Conservation (phyloP, 495 filamentous ascomycete genomes). For the Ramalina intermedia region DNA sequence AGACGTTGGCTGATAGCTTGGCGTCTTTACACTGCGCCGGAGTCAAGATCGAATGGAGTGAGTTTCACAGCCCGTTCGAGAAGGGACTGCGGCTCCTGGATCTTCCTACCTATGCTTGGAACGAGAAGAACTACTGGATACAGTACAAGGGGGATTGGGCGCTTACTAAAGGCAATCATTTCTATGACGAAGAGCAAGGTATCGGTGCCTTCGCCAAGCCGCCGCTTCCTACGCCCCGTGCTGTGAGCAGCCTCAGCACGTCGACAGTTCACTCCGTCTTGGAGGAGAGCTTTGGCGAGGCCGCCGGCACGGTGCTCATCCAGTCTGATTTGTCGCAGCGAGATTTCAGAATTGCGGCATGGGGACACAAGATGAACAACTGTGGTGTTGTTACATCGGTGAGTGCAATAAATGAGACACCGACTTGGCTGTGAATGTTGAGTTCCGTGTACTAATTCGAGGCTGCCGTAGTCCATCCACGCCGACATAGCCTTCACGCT, state of each 20-base stretch:
- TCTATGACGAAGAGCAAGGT: too few species aligned
- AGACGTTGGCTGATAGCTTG: constrained; percentile 37
- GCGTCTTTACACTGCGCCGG: constrained; percentile 41
- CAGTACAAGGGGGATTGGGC: constrained; percentile 23
- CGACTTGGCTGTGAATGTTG: too few species aligned
- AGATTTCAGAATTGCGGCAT: background rate
- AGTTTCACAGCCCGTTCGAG: constrained; percentile 47
- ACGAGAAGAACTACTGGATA: constrained; percentile 30
- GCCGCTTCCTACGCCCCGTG: too few species aligned
- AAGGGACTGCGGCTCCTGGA: constrained; percentile 36
- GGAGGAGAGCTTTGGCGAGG: background rate
- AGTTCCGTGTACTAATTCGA: too few species aligned
- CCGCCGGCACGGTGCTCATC: background rate
- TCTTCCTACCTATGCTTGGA: constrained; percentile 48
- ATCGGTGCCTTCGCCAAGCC: too few species aligned
- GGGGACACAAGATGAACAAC: background rate
- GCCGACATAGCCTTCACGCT: constrained; percentile 67
- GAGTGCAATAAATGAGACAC: background rate
- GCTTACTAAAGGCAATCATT: constrained; percentile 21
- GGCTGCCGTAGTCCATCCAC: constrained; percentile 38
- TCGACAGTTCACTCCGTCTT: background rate
- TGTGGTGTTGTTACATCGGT: background rate
- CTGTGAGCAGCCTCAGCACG: background rate
- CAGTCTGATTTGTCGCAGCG: background rate
- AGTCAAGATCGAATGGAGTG: constrained; percentile 48